Base-by-base conservation (phyloP, 495 filamentous ascomycete species). In the Trichoderma erinaceum region DNA sequence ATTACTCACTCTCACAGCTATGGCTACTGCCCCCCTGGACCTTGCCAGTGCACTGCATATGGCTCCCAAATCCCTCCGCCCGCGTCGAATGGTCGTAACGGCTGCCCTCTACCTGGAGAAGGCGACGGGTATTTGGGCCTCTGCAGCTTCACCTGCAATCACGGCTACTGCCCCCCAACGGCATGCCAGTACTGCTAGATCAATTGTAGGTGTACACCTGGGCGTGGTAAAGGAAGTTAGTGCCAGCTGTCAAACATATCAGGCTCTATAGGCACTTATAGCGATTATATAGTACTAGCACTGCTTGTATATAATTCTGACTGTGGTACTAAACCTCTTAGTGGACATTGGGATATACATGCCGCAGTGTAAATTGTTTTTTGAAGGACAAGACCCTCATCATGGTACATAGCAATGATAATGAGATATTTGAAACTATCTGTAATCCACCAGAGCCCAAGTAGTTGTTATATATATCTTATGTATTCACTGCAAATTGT, bases 1-100 rank as follows among this genome's bases (percentile, higher is more conserved):
- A 10, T 7, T 35, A 8, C 27, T 61, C 35, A 27, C 25, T 13
- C 29, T 61, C 25, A 5, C 27, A 61, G 56, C 56, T 61, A 21
- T 25, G 56, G 56, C 11, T 61, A 61, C 56, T 61, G 56, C n/a
- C 56, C 56, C 11, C 56, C 56, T 10, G 56, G 56, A 4, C 56
- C 56, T 1, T 61, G 56, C 25, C 15, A 29, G 11, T 61, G 56
- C 25, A 61, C 56, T 18, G 56, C 25, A 23, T 29, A 27, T 32
- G 56, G 56, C 13, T 12, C 56, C 3, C 27, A 23, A 2, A 61
- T 32, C 4, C 5, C 23, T 13, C 56, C 56, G 15, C 56, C 56
- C 10, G 18, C 48, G 21, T 11, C 56, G 8, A 61, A 61, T 32
- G 56, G 56, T 3, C 23, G 27, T 2, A 61, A 61, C 16, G 56